Percentiles rank a stretch among this genome's conserved stretches.
Conservation (phyloP, 2,329 filamentous ascomycete species). For the Dothideomycetes sp. region DNA sequence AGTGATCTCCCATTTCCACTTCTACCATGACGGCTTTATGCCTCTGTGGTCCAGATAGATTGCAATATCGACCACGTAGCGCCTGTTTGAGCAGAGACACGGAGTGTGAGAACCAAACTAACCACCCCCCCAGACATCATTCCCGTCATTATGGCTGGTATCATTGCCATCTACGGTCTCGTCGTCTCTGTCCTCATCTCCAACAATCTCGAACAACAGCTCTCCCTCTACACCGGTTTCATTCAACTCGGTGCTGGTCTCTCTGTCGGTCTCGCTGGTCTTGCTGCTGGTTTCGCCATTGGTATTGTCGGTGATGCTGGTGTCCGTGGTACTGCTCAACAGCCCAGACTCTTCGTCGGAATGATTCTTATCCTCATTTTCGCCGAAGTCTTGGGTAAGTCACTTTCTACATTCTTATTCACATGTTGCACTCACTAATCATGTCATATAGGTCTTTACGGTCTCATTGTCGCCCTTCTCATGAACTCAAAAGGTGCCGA, state of each 20-base stretch:
- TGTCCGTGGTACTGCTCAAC: constrained; percentile 76
- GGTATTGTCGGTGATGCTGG: constrained; percentile 63
- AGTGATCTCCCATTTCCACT: constrained; percentile 27
- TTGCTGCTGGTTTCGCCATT: constrained; percentile 35
- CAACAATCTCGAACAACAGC: constrained; percentile 37
- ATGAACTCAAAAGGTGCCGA: constrained; percentile 89
- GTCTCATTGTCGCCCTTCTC: constrained; percentile 93
- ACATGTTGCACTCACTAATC: constrained; percentile 1
- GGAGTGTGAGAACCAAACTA: no score
- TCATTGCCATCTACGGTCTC: constrained; percentile 84
- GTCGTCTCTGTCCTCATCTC: constrained; percentile 45
- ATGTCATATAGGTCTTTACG: constrained; percentile 70
- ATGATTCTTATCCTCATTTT: constrained; percentile 99
- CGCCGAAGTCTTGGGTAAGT: constrained; percentile 90
- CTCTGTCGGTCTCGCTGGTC: constrained; percentile 32
- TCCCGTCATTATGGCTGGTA: constrained; percentile 99
- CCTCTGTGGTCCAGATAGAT: no score
- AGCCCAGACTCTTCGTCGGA: constrained; percentile 81
- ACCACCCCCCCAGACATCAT: constrained; percentile 72
- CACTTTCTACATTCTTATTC: neutral
- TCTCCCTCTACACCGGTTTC: constrained; percentile 39
- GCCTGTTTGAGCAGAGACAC: no score
- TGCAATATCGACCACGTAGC: no score
- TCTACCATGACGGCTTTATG: no score
- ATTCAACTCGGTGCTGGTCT: constrained; percentile 43